Conservation (phyloP, 192 early-diverging fungal species). For the Podila epicladia region DNA sequence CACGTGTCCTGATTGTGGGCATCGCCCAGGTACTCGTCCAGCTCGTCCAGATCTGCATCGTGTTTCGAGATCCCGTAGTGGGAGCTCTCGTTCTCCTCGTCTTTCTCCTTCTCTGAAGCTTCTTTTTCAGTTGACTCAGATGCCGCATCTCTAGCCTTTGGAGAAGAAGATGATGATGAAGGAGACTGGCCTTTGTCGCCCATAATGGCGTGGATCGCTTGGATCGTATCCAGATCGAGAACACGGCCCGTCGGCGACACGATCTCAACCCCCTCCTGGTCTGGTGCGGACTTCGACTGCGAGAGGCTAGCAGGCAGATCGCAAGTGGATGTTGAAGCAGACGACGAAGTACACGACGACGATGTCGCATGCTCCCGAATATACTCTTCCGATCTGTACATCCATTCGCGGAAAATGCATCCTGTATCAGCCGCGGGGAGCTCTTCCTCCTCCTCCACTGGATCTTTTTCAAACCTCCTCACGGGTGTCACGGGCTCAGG, state of each 20-base stretch:
- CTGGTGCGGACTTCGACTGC: not conserved
- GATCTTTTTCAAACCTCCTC: not conserved
- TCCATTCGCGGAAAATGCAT: conserved; percentile 12
- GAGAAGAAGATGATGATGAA: not conserved
- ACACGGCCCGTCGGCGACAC: not conserved
- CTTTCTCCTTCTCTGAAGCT: not conserved
- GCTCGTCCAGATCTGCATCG: conserved; percentile 36
- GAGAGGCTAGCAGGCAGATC: not conserved
- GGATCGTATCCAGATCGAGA: not conserved
- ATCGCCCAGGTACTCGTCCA: conserved; percentile 20
- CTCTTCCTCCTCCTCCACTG: not conserved
- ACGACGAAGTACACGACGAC: not conserved
- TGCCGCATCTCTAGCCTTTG: too few species aligned
- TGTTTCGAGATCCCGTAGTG: conserved; percentile 26
- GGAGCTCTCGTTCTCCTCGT: not conserved
- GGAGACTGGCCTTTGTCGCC: not conserved
- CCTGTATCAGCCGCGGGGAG: not conserved
- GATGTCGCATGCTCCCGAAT: conserved; percentile 1
- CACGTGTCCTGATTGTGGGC: conserved; percentile 25
- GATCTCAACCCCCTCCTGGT: not conserved
- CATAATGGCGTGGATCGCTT: not conserved
- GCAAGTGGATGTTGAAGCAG: not conserved
- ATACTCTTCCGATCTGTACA: conserved; percentile 26
- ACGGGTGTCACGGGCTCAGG: conserved; percentile 1
- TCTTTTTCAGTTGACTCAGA: not conserved